phyloP scores from a whole-genome alignment of 2,329 filamentous ascomycete genomes.

The Colletotrichum lupini region DNA sequence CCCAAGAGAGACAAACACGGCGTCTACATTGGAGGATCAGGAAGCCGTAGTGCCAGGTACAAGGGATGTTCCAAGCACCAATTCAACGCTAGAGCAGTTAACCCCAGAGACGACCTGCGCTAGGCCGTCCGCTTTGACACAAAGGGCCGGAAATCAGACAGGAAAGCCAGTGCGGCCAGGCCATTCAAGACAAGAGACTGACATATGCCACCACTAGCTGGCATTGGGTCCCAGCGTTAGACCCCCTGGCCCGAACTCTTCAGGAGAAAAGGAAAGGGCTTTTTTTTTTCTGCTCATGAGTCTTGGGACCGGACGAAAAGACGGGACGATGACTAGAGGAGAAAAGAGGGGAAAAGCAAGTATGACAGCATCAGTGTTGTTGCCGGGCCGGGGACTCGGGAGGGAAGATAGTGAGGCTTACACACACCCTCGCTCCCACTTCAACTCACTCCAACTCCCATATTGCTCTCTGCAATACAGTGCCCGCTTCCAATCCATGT shows the following conservation, averaged over 20 bases:
- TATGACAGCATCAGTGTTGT: conserved; percentile 1
- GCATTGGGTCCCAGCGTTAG: conserved; percentile 9
- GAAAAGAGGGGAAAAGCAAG: neutral
- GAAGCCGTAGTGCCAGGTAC: conserved; percentile 27
- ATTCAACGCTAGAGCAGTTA: conserved; percentile 17
- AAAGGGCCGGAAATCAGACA: conserved; percentile 13
- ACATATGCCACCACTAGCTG: conserved; percentile 24
- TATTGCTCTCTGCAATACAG: neutral
- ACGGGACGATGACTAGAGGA: neutral
- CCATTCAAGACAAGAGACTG: conserved; percentile 22
- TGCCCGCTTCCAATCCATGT: conserved; percentile 6
- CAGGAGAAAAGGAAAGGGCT: conserved; percentile 3
- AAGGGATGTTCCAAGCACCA: conserved; percentile 18
- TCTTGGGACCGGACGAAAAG: neutral
- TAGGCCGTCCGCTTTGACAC: conserved; percentile 30
- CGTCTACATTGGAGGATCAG: neutral
- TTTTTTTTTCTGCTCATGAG: neutral
- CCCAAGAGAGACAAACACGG: conserved; percentile 1
- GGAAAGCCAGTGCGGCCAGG: neutral
- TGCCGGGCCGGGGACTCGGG: neutral
- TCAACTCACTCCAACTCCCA: neutral
- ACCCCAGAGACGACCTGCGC: conserved; percentile 8
- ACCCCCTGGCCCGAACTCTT: conserved; percentile 7
- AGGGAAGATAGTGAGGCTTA: neutral
- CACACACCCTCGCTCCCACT: neutral